Base-by-base conservation (phyloP, 1,284 basidiomycete species). In the Violaceomyces palustris region DNA sequence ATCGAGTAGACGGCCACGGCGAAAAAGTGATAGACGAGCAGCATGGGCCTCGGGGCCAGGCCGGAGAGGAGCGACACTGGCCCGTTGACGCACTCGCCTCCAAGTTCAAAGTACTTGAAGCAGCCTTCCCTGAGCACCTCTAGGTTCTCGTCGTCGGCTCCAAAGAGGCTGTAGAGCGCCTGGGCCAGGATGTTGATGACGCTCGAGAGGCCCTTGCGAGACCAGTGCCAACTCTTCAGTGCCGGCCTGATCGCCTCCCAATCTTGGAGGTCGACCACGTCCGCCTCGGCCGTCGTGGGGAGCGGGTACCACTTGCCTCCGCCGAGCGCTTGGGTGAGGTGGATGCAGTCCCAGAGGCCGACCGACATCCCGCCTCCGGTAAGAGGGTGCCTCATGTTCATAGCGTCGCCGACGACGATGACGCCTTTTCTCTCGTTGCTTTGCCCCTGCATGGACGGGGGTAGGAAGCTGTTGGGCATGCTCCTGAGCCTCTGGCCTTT, bases 321-420 rank as follows among this genome's bases (percentile, higher is more conserved):
- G n/a, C 67, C 65, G 5, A 73, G 53, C 18, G 58, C 58, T 29
- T 62, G 52, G 2, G 69, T 66, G 23, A 73, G 60, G 34, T 64
- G 64, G 3, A 71, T 64, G 3, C 50, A 58, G 35, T 73, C 70
- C 69, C 69, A 73, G n/a, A 73, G 46, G 9, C 65, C 70, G 12
- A 73, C 70, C 1, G 69, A 61, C 70, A 73, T 73, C 17, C 70
- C 70, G 61, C 77, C 93, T 9, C 94, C 94, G 0, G 93, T 98
- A 10, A 99, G 79, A 0, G 94, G 93, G 75, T 99, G 94, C 1
- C 94, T 86, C 92, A 98, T 98, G 74, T 98, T 99, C 86, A 91
- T 93, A 1, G 93, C 85, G 74, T 98, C 94, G 4, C 94, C 94
- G 30, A 96, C 79, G 45, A 98, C 81, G 54, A 98, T 79, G 7